Percentiles rank a stretch among this genome's conserved stretches.
These are phyloP conservation scores for Amanita subjunquillea DNA, from an alignment of 768 basidiomycete species.

Conservation along the genomic window DNA sequence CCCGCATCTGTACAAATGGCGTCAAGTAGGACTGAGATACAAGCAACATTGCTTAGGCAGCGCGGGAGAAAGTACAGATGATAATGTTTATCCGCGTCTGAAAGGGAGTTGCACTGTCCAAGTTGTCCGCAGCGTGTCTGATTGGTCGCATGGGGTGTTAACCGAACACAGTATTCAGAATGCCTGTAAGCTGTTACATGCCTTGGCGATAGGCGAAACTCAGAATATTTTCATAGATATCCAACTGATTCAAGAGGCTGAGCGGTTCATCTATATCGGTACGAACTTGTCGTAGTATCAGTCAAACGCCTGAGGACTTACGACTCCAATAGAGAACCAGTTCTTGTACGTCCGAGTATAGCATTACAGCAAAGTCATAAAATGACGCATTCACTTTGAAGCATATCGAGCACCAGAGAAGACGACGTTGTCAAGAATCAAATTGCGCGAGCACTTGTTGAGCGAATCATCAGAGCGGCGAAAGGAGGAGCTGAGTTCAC, in stretches of 20 bases:
- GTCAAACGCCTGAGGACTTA: background rate
- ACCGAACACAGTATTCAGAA: conserved; percentile 89
- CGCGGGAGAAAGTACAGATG: conserved; percentile 26
- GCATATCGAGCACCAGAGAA: conserved; percentile 64
- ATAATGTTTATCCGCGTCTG: conserved; percentile 8
- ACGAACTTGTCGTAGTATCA: conserved; percentile 14
- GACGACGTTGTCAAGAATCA: conserved; percentile 69
- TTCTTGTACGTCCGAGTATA: conserved; percentile 56
- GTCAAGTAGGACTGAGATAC: conserved; percentile 45
- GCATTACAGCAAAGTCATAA: conserved; percentile 1
- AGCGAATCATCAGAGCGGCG: conserved; percentile 81
- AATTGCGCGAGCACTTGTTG: conserved; percentile 75
- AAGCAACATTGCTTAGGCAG: conserved; percentile 44
- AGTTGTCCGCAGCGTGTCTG: conserved; percentile 75
- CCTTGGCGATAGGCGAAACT: background rate
- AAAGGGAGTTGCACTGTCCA: conserved; percentile 61
- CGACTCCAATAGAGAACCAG: conserved; percentile 52
- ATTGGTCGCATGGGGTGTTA: conserved; percentile 92
- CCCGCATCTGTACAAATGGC: conserved; percentile 59
- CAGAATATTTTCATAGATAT: conserved; percentile 35
- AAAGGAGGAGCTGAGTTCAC: conserved; percentile 64
- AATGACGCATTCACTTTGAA: conserved; percentile 17
- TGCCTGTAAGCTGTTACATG: conserved; percentile 49
- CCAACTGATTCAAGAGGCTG: conserved; percentile 72
- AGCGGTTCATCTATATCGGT: conserved; percentile 92